Conservation (phyloP, 2,329 filamentous ascomycete species). For the Ceratocystis albifundus region DNA sequence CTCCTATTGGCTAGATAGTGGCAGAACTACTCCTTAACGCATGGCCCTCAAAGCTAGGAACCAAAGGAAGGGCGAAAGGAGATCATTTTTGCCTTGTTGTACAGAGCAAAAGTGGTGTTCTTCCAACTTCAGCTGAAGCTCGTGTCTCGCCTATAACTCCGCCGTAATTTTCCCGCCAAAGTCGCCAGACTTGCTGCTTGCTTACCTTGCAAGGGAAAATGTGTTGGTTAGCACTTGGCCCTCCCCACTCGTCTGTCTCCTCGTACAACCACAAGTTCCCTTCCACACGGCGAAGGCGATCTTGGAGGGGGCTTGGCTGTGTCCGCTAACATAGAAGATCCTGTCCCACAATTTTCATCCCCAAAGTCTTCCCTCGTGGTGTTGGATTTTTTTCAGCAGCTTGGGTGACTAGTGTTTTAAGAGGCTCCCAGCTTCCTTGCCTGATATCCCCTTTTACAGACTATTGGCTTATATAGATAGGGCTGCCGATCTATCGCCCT, state of each 20-base stretch:
- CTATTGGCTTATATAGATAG: conserved; percentile 12
- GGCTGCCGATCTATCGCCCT: background rate
- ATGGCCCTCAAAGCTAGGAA: background rate
- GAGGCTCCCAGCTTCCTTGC: too few relatives aligned
- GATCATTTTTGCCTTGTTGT: too few relatives aligned
- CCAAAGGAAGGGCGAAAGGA: background rate
- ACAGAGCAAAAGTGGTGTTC: too few relatives aligned
- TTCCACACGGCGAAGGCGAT: background rate
- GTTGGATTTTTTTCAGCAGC: background rate
- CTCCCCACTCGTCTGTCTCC: background rate
- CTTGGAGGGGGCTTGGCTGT: background rate
- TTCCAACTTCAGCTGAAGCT: too few relatives aligned
- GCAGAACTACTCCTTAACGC: background rate
- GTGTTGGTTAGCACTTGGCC: too few relatives aligned
- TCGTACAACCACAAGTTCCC: background rate
- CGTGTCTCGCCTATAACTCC: too few relatives aligned
- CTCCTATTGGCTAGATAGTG: background rate
- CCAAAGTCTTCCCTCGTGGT: background rate
- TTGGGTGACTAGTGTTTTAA: background rate
- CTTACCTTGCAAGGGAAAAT: too few relatives aligned
- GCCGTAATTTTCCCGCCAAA: too few relatives aligned
- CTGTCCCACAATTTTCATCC: background rate
- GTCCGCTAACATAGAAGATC: background rate
- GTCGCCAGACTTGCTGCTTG: too few relatives aligned
- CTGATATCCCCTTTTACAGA: background rate